Conservation (phyloP, 2,329 filamentous ascomycete genomes). For the Bipolaris bicolor region DNA sequence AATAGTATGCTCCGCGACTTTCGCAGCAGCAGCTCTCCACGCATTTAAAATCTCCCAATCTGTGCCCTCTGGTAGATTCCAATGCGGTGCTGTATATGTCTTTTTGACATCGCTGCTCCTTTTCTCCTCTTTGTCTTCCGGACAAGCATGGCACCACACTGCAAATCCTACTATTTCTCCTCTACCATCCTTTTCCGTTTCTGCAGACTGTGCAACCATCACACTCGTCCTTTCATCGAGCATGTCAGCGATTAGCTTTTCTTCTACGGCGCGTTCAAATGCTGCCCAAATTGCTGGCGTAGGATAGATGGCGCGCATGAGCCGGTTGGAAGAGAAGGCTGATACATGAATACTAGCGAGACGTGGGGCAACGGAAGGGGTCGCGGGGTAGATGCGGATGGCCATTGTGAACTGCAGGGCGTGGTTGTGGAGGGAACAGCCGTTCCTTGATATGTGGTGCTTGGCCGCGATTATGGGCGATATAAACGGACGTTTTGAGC, state of each 20-base stretch:
- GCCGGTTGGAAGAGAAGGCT: conserved; percentile 12
- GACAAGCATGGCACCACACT: conserved; percentile 9
- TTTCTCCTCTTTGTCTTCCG: background rate
- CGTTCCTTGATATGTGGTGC: background rate
- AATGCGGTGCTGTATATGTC: conserved; percentile 4
- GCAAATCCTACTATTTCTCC: conserved; percentile 10
- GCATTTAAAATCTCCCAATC: conserved; percentile 11
- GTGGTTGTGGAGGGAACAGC: background rate
- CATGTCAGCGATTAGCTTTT: conserved; percentile 11
- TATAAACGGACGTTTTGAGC: no score
- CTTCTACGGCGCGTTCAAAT: conserved; percentile 7
- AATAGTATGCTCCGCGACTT: conserved; percentile 3
- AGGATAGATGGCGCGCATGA: conserved; percentile 17
- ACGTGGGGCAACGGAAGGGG: background rate
- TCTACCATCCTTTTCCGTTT: background rate
- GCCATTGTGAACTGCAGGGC: background rate
- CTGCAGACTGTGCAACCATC: conserved; percentile 1
- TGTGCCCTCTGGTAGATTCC: conserved; percentile 12
- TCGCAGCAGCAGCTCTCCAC: conserved; percentile 10
- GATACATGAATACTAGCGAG: conserved; percentile 11
- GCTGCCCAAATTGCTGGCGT: conserved; percentile 10
- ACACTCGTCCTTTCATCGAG: conserved; percentile 9
- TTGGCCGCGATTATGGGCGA: no score
- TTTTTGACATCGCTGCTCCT: background rate
- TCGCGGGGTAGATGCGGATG: conserved; percentile 3